phyloP scores from a whole-genome alignment of 1,139 yeast genomes.

The Hemisphaericaspora subhashii region DNA sequence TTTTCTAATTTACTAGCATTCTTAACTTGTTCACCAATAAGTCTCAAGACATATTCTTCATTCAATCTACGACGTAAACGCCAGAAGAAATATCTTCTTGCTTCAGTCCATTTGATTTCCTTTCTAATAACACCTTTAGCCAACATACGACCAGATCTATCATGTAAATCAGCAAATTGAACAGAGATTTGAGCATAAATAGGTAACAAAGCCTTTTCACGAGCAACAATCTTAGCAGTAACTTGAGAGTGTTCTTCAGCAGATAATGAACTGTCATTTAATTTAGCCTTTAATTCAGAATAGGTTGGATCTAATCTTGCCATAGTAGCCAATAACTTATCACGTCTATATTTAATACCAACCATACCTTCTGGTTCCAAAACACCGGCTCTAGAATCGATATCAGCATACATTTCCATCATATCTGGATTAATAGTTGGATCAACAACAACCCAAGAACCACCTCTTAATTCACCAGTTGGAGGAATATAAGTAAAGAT shows the following conservation, averaged over 20 bases:
- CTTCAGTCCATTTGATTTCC: slow-evolving; percentile 80
- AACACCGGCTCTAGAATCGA: slow-evolving; percentile 96
- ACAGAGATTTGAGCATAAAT: slow-evolving; percentile 89
- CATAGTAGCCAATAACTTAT: slow-evolving; percentile 86
- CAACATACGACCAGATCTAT: slow-evolving; percentile 95
- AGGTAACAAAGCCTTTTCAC: slow-evolving; percentile 82
- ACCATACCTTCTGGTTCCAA: slow-evolving; percentile 99
- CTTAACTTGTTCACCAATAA: slow-evolving; percentile 66
- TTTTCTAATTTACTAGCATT: slow-evolving; percentile 72
- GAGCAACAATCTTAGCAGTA: slow-evolving; percentile 65
- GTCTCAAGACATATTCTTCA: slow-evolving; percentile 83
- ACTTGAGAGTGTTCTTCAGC: slow-evolving; percentile 68
- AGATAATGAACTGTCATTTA: slow-evolving; percentile 51
- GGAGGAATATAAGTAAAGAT: slow-evolving; percentile 97
- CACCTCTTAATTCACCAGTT: slow-evolving; percentile 97
- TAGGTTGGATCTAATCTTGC: slow-evolving; percentile 80
- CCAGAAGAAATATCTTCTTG: slow-evolving; percentile 99
- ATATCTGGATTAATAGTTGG: slow-evolving; percentile 94
- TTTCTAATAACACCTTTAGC: slow-evolving; percentile 89
- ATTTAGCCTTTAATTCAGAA: slow-evolving; percentile 60
- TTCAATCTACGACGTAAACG: slow-evolving; percentile 93
- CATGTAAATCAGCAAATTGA: slow-evolving; percentile 97
- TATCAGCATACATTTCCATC: slow-evolving; percentile 99
- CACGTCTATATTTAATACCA: slow-evolving; percentile 95
- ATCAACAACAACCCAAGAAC: slow-evolving; percentile 99